Evolutionary conservation across 2,329 filamentous ascomycete species (phyloP), one percentile per base, ranked within the genome.

Genomic region (Arthrobotrys entomopaga): DNA sequence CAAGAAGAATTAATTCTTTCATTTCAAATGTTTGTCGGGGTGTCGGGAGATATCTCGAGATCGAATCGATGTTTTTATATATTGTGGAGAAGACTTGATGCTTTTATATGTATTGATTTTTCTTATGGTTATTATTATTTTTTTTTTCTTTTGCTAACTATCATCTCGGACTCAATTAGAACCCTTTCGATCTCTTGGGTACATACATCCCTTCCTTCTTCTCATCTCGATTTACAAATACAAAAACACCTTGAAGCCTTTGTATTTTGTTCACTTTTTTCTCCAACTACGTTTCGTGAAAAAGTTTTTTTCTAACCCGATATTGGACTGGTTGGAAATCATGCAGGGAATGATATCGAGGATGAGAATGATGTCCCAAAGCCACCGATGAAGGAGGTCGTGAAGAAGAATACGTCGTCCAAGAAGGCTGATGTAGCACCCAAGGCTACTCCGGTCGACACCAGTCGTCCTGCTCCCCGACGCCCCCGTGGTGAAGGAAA

Each of bases 101-200:
- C 29, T 34, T 49, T 24, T 48, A 22, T 65, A 75, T 77, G 76
- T 76, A 57, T 56, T 65, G 43, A 75, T 70, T 53, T n/a, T 19
- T 46, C 2, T 15, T n/a, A 10, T 46, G 79, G 83, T 86, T 79
- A 85, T 79, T 75, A 54, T 54, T 63, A 34, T 64, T 75, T 67
- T n/a, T n/a, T n/a, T n/a, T n/a, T n/a, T 46, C 2, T 15, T n/a
- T n/a, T 46, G 79, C 83, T 86, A 79, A 85, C 79, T 75, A 54
- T 54, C 64, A 34, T 64, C 75, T 67, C 26, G 26, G 54, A 57
- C 77, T 46, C 77, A 79, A 81, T 26, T 75, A 98, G 95, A 99
- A 99, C 88, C 90, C 91, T 82, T 98, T 91, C 88, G 94, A 95
- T 88, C 90, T 96, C 86, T 92, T 99, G 88, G 94, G 95, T 98